phyloP scores from a whole-genome alignment of 495 filamentous ascomycete species.

The Entonaema liquescens region DNA sequence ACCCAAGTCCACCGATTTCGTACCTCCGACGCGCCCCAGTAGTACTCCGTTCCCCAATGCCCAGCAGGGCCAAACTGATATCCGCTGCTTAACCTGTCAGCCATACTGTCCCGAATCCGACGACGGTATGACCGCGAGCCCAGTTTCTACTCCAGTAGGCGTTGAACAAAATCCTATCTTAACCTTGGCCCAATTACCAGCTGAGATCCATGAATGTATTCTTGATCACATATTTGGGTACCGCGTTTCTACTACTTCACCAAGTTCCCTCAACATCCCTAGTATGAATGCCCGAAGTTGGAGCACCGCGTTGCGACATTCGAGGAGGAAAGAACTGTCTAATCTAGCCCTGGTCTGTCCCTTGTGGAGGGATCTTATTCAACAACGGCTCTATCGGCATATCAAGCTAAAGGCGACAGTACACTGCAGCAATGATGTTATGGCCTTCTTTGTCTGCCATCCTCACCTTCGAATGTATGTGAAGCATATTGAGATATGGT shows the following conservation, averaged over 20 bases:
- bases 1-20: constrained; percentile 56
- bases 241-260: constrained; percentile 64
- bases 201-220: constrained; percentile 76
- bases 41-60: constrained; percentile 66
- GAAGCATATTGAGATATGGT: constrained; percentile 77
- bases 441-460: constrained; percentile 65
- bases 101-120: constrained; percentile 41
- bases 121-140: constrained; percentile 33
- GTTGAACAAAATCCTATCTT: constrained; percentile 44
- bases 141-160: constrained; percentile 28
- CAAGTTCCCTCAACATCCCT: constrained; percentile 54
- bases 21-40: constrained; percentile 62
- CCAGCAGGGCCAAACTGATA: constrained; percentile 54
- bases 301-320: constrained; percentile 72
- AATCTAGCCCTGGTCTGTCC: constrained; percentile 69
- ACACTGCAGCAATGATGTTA: constrained; percentile 62
- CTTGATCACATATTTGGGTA: constrained; percentile 74
- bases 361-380: constrained; percentile 70
- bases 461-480: constrained; percentile 69
- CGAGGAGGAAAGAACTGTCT: constrained; percentile 70
- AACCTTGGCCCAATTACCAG: constrained; percentile 65
- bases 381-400: constrained; percentile 74
- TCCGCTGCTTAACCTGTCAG: constrained; percentile 52
- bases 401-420: constrained; percentile 76
- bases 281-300: constrained; percentile 63